A percentile compares a stretch with the other conserved stretches of the same genome.
These are phyloP conservation scores for Eurotiales sp. DNA, from an alignment of 2,329 filamentous ascomycete species.

Conservation along the genomic window DNA sequence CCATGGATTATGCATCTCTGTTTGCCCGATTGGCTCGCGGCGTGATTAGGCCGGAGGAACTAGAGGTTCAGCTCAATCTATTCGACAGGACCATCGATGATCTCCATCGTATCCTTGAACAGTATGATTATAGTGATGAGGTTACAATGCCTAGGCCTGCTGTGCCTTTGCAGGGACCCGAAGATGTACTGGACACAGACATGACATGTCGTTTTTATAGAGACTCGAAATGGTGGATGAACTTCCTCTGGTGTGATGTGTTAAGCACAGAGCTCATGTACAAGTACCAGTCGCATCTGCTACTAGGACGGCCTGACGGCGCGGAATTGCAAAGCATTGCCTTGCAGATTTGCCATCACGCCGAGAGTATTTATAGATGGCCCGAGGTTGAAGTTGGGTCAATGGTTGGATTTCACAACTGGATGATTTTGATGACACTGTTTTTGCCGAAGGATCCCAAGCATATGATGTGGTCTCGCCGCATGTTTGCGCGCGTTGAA, in stretches of 20 bases:
- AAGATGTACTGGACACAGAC: slow-evolving; percentile 72
- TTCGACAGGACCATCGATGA: slow-evolving; percentile 45
- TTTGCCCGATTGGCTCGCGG: slow-evolving; percentile 66
- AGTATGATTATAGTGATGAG: slow-evolving; percentile 59
- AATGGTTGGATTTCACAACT: slow-evolving; percentile 69
- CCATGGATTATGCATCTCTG: slow-evolving; percentile 74
- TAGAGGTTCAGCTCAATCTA: slow-evolving; percentile 57
- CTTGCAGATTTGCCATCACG: slow-evolving; percentile 69
- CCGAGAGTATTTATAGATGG: slow-evolving; percentile 73
- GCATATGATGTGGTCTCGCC: slow-evolving; percentile 74
- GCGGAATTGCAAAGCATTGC: slow-evolving; percentile 60
- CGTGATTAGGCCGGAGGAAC: slow-evolving; percentile 62
- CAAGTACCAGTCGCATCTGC: slow-evolving; percentile 64
- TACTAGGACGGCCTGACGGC: slow-evolving; percentile 48
- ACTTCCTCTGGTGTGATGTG: slow-evolving; percentile 72
- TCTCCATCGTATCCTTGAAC: slow-evolving; percentile 54
- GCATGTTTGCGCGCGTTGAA: slow-evolving; percentile 75
- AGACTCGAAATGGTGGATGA: slow-evolving; percentile 69
- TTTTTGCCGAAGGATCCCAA: slow-evolving; percentile 73
- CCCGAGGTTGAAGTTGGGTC: slow-evolving; percentile 66
- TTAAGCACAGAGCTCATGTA: slow-evolving; percentile 78
- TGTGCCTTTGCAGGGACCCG: slow-evolving; percentile 49
- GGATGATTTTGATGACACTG: slow-evolving; percentile 69
- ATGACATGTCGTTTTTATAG: slow-evolving; percentile 65
- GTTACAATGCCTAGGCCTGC: slow-evolving; percentile 63